Evolutionary conservation across 2,329 filamentous ascomycete genomes (phyloP).

Genomic region (Claviceps purpurea): DNA sequence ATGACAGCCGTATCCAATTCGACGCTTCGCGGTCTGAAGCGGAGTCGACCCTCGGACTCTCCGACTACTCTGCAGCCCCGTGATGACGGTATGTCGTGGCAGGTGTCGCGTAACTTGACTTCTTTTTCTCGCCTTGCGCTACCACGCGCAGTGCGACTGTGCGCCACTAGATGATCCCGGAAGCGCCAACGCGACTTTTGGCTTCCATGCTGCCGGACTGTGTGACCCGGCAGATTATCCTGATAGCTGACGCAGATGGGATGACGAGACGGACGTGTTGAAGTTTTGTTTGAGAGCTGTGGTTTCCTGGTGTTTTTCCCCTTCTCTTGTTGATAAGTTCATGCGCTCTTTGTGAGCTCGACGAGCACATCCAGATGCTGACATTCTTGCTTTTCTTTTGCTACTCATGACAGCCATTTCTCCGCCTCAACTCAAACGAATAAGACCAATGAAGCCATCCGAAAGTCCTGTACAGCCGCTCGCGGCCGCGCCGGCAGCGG

Average conservation of each 20-base stretch:
- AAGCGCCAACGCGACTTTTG: background rate
- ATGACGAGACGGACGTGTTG: background rate
- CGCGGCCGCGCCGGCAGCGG: conserved; percentile 15
- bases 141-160: conserved; percentile 5
- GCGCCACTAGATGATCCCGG: conserved; percentile 4
- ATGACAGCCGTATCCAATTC: conserved; percentile 34
- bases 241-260: background rate
- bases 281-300: background rate
- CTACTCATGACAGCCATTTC: conserved; percentile 26
- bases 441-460: conserved; percentile 48
- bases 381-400: background rate
- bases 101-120: conserved; percentile 14
- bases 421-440: conserved; percentile 40
- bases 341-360: background rate
- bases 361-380: background rate
- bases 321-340: background rate
- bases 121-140: conserved; percentile 3
- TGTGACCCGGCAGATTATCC: conserved; percentile 1
- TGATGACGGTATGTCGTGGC: conserved; percentile 58
- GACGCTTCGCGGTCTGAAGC: conserved; percentile 59
- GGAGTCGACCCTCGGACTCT: conserved; percentile 61
- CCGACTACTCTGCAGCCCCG: conserved; percentile 41
- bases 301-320: background rate
- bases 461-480: conserved; percentile 44
- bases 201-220: background rate